These are phyloP conservation scores for Inonotus obliquus DNA, from an alignment of 1,284 basidiomycete genomes.

Conservation along the genomic window DNA sequence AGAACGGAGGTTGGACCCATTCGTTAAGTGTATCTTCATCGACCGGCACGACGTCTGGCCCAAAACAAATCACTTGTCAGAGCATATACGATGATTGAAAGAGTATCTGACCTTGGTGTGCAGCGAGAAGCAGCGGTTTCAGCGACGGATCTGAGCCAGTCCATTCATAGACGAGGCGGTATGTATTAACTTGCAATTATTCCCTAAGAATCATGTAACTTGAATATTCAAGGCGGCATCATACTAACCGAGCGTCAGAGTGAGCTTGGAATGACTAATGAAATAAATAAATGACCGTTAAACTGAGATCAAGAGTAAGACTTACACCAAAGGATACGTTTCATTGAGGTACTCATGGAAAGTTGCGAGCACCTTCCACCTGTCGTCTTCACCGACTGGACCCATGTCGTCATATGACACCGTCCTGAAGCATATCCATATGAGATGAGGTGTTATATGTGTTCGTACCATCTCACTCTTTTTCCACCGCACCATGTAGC, in stretches of 20 bases:
- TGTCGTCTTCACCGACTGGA: slow-evolving; percentile 21
- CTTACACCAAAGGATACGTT: slow-evolving; percentile 22
- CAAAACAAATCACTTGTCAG: background rate
- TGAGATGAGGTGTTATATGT: background rate
- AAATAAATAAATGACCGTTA: background rate
- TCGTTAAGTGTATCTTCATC: slow-evolving; percentile 30
- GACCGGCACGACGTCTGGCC: slow-evolving; percentile 39
- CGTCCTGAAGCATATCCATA: slow-evolving; percentile 3
- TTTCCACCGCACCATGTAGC: slow-evolving; percentile 46
- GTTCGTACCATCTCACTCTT: slow-evolving; percentile 29
- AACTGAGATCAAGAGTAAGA: background rate
- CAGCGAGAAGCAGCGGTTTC: slow-evolving; percentile 44
- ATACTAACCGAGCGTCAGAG: slow-evolving; percentile 27
- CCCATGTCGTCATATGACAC: slow-evolving; percentile 21
- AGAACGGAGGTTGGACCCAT: slow-evolving; percentile 41
- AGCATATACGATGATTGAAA: background rate
- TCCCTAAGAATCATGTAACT: background rate
- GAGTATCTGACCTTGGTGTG: slow-evolving; percentile 37
- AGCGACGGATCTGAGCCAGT: slow-evolving; percentile 39
- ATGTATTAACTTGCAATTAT: slow-evolving; percentile 34
- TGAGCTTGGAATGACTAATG: slow-evolving; percentile 31
- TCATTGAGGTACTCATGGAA: slow-evolving; percentile 22
- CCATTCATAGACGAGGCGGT: slow-evolving; percentile 47
- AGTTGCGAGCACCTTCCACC: slow-evolving; percentile 23
- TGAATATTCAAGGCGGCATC: background rate